Conservation (phyloP, 306 rosid species). For the Betula pendula region DNA sequence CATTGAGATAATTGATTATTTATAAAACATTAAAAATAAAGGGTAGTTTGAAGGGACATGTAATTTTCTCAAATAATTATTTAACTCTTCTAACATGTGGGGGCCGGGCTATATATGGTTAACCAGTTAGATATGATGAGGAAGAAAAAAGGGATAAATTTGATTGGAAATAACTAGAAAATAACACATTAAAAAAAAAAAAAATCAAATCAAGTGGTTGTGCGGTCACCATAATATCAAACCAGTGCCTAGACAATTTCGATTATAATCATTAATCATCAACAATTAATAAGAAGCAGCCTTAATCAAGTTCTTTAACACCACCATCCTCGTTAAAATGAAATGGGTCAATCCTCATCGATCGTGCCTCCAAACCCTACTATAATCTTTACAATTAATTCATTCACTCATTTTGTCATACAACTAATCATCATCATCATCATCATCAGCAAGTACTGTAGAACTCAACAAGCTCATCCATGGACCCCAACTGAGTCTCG, state of each 20-base stretch:
- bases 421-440: background rate
- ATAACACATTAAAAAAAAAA: background rate
- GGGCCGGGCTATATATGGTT: too few species aligned
- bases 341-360: slow-evolving; percentile 18
- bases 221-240: background rate
- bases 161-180: background rate
- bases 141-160: background rate
- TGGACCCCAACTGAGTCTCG: slow-evolving; percentile 69
- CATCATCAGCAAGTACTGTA: slow-evolving; percentile 48
- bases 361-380: slow-evolving; percentile 17
- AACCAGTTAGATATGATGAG: too few species aligned
- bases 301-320: slow-evolving; percentile 12
- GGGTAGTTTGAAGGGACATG: too few species aligned
- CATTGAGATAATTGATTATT: too few species aligned
- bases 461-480: slow-evolving; percentile 80
- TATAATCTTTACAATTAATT: slow-evolving; percentile 27
- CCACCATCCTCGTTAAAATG: background rate
- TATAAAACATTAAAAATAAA: too few species aligned
- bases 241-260: background rate
- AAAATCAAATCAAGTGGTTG: background rate
- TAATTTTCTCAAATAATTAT: too few species aligned
- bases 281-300: background rate
- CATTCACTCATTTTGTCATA: background rate
- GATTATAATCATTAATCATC: background rate
- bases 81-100: too few species aligned